Conservation (phyloP, 2,329 filamentous ascomycete genomes). For the Pestalotiopsis sp. region DNA sequence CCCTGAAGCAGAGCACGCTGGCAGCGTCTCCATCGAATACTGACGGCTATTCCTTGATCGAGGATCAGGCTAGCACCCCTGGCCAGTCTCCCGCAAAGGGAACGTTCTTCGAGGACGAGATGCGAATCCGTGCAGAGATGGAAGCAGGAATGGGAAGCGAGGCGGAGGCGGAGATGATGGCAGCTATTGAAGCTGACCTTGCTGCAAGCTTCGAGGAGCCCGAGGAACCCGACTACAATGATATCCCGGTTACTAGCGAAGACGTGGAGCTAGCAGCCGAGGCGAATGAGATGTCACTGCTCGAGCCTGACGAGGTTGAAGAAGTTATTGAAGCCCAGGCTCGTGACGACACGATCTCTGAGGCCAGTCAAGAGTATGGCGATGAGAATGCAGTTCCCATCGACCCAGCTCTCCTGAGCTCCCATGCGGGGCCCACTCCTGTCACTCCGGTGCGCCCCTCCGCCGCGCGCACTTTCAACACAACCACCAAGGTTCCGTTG, state of each 20-base stretch:
- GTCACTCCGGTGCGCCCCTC: slow-evolving; percentile 57
- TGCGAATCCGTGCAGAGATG: slow-evolving; percentile 36
- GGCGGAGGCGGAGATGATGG: slow-evolving; percentile 36
- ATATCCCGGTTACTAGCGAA: slow-evolving; percentile 53
- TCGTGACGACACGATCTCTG: slow-evolving; percentile 56
- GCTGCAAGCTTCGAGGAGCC: slow-evolving; percentile 37
- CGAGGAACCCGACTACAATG: slow-evolving; percentile 43
- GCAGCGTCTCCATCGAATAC: slow-evolving; percentile 28
- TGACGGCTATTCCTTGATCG: slow-evolving; percentile 28
- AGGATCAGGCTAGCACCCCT: slow-evolving; percentile 22
- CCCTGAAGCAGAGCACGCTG: slow-evolving; percentile 38
- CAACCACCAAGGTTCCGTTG: slow-evolving; percentile 76
- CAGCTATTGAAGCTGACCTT: slow-evolving; percentile 35
- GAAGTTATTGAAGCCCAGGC: slow-evolving; percentile 32
- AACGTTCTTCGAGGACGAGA: slow-evolving; percentile 65
- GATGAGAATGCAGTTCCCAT: slow-evolving; percentile 66
- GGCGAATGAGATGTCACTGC: slow-evolving; percentile 61
- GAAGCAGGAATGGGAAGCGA: slow-evolving; percentile 30
- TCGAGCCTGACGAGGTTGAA: slow-evolving; percentile 46
- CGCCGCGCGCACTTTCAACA: slow-evolving; percentile 64
- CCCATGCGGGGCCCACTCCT: slow-evolving; percentile 35
- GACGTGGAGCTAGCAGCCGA: slow-evolving; percentile 61
- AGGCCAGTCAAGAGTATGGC: slow-evolving; percentile 67
- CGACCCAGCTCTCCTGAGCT: slow-evolving; percentile 47
- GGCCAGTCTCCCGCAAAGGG: slow-evolving; percentile 44